Evolutionary conservation across 2,329 filamentous ascomycete species (phyloP).

Genomic region (Nothophoma quercina): DNA sequence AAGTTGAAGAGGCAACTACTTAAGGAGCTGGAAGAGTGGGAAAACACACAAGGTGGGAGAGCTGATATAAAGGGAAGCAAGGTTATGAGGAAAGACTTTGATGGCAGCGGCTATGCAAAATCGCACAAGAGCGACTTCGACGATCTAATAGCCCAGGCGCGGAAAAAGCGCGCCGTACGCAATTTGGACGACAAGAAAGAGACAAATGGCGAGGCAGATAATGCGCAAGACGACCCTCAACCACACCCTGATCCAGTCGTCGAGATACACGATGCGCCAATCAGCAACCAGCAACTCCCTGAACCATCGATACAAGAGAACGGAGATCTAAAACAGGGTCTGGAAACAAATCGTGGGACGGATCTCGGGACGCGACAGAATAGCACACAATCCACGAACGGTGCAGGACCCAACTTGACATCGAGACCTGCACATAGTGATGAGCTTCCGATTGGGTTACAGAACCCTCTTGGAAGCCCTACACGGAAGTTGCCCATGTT

Average conservation of each 20-base stretch:
- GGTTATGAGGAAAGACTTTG: conserved; percentile 88
- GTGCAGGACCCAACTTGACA: conserved; percentile 6
- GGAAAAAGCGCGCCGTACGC: conserved; percentile 58
- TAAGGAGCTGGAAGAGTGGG: conserved; percentile 84
- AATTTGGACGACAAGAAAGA: conserved; percentile 33
- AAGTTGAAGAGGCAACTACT: conserved; percentile 75
- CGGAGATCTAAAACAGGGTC: conserved; percentile 12
- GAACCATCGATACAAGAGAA: conserved; percentile 3
- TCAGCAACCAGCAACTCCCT: neutral
- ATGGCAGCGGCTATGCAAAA: conserved; percentile 76
- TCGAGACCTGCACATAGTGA: neutral
- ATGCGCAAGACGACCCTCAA: neutral
- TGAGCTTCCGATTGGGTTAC: conserved; percentile 18
- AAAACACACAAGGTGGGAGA: conserved; percentile 76
- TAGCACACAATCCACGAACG: conserved; percentile 33
- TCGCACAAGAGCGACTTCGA: conserved; percentile 79
- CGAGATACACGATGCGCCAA: neutral
- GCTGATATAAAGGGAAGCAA: conserved; percentile 50
- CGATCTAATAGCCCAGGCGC: conserved; percentile 79
- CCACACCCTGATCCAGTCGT: neutral
- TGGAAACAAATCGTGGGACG: conserved; percentile 36
- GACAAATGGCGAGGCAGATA: conserved; percentile 2
- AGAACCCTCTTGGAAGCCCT: conserved; percentile 35
- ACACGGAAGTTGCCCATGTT: conserved; percentile 54
- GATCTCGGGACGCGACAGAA: conserved; percentile 30